Base-by-base conservation (phyloP, 1,284 basidiomycete species). In the Pterulicium gracile region DNA sequence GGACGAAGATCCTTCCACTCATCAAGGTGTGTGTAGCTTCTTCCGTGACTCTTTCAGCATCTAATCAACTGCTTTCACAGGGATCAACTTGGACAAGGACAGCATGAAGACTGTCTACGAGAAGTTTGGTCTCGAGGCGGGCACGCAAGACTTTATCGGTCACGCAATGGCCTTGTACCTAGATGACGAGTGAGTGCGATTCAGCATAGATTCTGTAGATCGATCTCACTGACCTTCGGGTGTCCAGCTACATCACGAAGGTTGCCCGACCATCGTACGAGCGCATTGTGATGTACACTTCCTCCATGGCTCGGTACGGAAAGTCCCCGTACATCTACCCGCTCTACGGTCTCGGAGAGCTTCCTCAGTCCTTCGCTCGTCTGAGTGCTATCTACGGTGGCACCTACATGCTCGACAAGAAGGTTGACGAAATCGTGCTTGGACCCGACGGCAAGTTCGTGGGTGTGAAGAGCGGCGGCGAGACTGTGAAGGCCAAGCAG, bases 321-420 rank as follows among this genome's bases (percentile, higher is more conserved):
- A 98, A 98, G 68, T 98, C 96, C 15, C 96, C 96, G 2, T 99
- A 98, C 75, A 97, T 99, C 64, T 98, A 99, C 72, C 96, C 96
- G 13, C 79, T 98, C 46, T 99, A 98, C 66, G 96, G 96, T 54
- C 87, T 99, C 45, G 96, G 96, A 56, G 96, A 99, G 67, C 85
- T 99, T 44, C 96, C 96, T 17, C 96, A 99, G 63, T 92, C 95
- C 2, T 99, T 99, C 61, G 96, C 96, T 14, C 92, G 96, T 61
- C 77, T 98, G 49, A 94, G 89, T 54, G 96, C 96, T 56, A 98
- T 99, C 63, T 98, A 99, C 63, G 96, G 96, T 47, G 96, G 96
- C 46, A 99, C 96, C 14, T 99, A 98, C 72, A 99, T 99, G 96
- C 85, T 99, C 49, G 93, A 98, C 75, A 98, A 98, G 71, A 75